phyloP scores from a whole-genome alignment of 2,329 filamentous ascomycete species.

The Xylariaceae sp. region DNA sequence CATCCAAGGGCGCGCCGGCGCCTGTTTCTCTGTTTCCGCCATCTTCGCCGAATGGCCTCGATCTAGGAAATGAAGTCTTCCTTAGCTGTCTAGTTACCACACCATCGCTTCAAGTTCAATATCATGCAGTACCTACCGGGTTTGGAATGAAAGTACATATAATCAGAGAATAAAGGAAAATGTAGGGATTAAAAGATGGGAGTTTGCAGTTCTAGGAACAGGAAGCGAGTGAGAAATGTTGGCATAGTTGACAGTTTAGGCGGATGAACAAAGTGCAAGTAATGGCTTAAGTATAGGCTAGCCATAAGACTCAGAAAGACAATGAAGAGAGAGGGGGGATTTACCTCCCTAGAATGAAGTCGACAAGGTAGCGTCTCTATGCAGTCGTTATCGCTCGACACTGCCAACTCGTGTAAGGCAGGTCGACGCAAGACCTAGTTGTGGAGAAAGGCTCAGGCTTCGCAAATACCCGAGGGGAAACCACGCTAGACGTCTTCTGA shows the following conservation, averaged over 20 bases:
- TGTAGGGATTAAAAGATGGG: neutral
- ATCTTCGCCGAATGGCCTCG: conserved; percentile 13
- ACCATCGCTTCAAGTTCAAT: neutral
- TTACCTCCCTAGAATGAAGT: neutral
- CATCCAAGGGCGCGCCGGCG: conserved; percentile 21
- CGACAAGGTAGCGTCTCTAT: neutral
- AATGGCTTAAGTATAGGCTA: neutral
- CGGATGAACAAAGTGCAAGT: neutral
- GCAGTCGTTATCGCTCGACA: neutral
- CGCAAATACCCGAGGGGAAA: neutral
- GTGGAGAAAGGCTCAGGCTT: neutral
- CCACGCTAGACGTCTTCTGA: neutral
- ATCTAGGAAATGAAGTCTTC: neutral
- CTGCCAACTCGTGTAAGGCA: neutral
- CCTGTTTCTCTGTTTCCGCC: conserved; percentile 17
- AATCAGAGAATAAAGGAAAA: neutral
- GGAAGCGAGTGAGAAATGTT: neutral
- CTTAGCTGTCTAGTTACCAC: neutral
- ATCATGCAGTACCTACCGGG: neutral
- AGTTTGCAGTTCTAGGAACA: neutral
- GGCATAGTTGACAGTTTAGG: neutral
- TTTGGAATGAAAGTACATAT: neutral
- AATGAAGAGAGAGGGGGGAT: neutral
- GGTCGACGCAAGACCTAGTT: too few relatives aligned
- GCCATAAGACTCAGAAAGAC: neutral